These are phyloP conservation scores for Aureobasidium sp. DNA, from an alignment of 2,329 filamentous ascomycete genomes.

Conservation along the genomic window DNA sequence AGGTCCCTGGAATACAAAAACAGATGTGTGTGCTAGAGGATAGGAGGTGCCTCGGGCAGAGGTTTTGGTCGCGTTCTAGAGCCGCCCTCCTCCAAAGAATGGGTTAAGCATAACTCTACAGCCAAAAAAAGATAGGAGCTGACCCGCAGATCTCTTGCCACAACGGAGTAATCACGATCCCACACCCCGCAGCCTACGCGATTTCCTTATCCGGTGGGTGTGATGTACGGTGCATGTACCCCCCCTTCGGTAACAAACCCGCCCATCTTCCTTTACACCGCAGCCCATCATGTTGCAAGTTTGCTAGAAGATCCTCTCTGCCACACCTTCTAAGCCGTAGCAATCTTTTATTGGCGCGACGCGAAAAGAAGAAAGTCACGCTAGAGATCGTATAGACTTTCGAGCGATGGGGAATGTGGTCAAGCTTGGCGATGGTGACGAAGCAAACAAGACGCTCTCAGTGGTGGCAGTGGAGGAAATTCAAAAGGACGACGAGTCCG, in stretches of 20 bases:
- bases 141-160: background rate
- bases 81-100: background rate
- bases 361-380: background rate
- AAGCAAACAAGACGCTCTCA: background rate
- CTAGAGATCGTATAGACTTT: background rate
- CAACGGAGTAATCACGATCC: background rate
- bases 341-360: background rate
- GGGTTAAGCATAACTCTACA: conserved; percentile 8
- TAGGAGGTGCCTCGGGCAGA: background rate
- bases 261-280: background rate
- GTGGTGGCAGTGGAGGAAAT: background rate
- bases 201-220: background rate
- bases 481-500: background rate
- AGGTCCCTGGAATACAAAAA: background rate
- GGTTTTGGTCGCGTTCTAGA: background rate
- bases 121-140: background rate
- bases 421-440: background rate
- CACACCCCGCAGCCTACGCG: background rate
- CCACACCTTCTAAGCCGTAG: background rate
- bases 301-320: background rate
- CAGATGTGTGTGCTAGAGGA: background rate
- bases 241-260: background rate
- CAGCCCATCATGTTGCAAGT: background rate
- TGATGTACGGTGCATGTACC: background rate
- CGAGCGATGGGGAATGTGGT: background rate